A percentile compares a stretch with the other conserved stretches of the same genome.
Evolutionary conservation across 1,284 basidiomycete genomes (phyloP).

Genomic region (Coriolopsis trogii): DNA sequence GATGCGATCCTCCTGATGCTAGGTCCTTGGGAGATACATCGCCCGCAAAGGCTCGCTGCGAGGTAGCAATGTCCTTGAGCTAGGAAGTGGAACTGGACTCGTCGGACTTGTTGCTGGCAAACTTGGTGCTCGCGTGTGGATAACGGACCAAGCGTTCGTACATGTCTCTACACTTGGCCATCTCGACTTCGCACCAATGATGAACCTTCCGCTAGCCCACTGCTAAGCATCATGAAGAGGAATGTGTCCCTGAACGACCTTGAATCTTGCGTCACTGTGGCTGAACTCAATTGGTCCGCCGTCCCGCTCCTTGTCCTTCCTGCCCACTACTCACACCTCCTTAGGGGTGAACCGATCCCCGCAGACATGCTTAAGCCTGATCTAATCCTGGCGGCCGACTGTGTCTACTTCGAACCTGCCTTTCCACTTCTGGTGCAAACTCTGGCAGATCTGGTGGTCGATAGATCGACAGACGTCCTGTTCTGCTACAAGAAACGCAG

Average conservation of each 20-base stretch:
- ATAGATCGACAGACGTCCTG: conserved; percentile 64
- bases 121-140: conserved; percentile 68
- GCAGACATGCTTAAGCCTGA: conserved; percentile 53
- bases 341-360: conserved; percentile 60
- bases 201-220: conserved; percentile 58
- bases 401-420: conserved; percentile 95
- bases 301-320: neutral
- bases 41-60: conserved; percentile 57
- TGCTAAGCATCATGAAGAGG: conserved; percentile 74
- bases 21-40: conserved; percentile 82
- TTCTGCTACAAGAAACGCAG: conserved; percentile 95
- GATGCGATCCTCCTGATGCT: conserved; percentile 10
- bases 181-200: neutral
- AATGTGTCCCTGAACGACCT: conserved; percentile 73
- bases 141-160: conserved; percentile 90
- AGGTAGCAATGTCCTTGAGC: conserved; percentile 72
- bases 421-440: conserved; percentile 89
- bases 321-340: conserved; percentile 8
- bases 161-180: neutral
- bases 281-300: conserved; percentile 79
- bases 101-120: conserved; percentile 83
- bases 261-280: conserved; percentile 51
- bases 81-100: conserved; percentile 90
- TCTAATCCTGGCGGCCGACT: conserved; percentile 86
- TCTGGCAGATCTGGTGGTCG: conserved; percentile 62